Base-by-base conservation (phyloP, 2,329 filamentous ascomycete species). In the Fusarium anguioides region DNA sequence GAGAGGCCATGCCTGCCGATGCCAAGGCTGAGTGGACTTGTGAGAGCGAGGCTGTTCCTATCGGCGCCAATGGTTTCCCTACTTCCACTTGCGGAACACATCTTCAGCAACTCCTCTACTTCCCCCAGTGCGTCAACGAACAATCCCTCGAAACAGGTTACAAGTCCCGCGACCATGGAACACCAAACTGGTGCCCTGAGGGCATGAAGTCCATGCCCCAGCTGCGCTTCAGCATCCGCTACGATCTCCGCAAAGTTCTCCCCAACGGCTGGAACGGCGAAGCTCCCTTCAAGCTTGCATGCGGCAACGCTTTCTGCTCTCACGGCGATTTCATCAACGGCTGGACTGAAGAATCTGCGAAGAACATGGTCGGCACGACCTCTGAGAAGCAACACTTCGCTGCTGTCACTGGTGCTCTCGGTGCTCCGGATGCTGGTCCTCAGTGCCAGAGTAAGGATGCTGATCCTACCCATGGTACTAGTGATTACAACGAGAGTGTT, bases 311-410 rank as follows among this genome's bases (percentile, higher is more conserved):
- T 0, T 82, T 75, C 68, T 80, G 79, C 75, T 75, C 73, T 5
- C 81, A 83, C 64, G 81, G 81, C 5, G 82, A 83, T 65, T 83
- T 83, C 49, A 81, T 84, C 71, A 83, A 83, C 36, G 82, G 77
- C 7, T 84, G 82, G 82, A 72, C 67, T 6, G 67, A 69, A 52
- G 69, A 72, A 51, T 50, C 69, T 6, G 69, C 69, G 0, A 73
- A 71, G 54, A 80, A 80, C 54, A 81, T 83, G 80, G 63, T 83
- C 14, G 73, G 68, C 27, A 75, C 79, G 1, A 75, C 66, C 5
- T 6, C 37, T n/a, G 67, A 79, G 48, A 80, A 80, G 69, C 61
- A 45, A 11, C 60, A 78, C n/a, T 82, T 78, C 39, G 62, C 59
- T 9, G 59, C 68, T 12, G 77, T 82, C 15, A 49, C 64, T 9